phyloP scores from a whole-genome alignment of 202 grass and related monocot species.

The Schoenoplectus tabernaemontani region DNA sequence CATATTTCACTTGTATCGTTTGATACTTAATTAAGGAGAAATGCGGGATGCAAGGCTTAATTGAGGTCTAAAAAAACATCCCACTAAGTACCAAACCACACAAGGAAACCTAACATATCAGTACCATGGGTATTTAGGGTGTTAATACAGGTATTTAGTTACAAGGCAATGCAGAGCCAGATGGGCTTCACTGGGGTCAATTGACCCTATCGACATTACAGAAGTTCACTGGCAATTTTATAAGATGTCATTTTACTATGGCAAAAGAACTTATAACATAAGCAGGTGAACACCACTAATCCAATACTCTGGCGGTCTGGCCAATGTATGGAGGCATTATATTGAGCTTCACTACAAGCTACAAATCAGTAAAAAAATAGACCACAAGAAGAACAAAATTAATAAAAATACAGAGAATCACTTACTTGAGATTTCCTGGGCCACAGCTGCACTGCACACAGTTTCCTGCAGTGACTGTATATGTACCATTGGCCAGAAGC shows the following conservation, averaged over 20 bases:
- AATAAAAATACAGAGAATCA: slow-evolving; percentile 1
- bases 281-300: neutral
- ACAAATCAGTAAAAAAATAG: neutral
- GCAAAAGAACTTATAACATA: neutral
- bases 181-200: neutral
- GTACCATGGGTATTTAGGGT: neutral
- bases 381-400: neutral
- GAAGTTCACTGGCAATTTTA: neutral
- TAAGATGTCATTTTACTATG: neutral
- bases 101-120: neutral
- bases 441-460: slow-evolving; percentile 92
- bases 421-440: slow-evolving; percentile 76
- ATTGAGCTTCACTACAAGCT: neutral
- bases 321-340: neutral
- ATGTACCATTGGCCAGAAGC: slow-evolving; percentile 76
- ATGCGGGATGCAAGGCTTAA: neutral
- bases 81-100: neutral
- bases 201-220: neutral
- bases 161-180: neutral
- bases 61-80: neutral
- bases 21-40: neutral
- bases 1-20: neutral
- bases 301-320: neutral
- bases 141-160: neutral
- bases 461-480: slow-evolving; percentile 59